Percentiles rank a stretch among this genome's conserved stretches.
Conservation (phyloP, 2,329 filamentous ascomycete species). For the Fusarium piperis region DNA sequence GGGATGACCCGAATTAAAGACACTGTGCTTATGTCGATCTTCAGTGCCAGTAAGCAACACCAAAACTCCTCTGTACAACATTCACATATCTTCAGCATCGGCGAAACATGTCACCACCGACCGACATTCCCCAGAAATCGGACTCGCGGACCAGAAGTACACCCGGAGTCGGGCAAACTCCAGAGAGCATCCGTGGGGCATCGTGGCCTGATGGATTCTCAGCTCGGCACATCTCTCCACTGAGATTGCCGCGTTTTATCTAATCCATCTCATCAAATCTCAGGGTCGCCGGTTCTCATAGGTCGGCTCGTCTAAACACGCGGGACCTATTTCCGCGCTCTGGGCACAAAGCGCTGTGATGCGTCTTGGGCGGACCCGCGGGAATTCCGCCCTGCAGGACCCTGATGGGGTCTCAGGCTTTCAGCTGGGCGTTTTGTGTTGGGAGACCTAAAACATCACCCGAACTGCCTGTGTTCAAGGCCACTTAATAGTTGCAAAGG, state of each 20-base stretch:
- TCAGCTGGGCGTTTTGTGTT: constrained; percentile 8
- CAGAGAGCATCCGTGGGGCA: not conserved
- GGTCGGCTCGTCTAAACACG: not conserved
- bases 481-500: not conserved
- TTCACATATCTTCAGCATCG: not conserved
- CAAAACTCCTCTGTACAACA: not conserved
- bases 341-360: not conserved
- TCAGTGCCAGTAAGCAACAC: not conserved
- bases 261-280: constrained; percentile 36
- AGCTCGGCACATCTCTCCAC: constrained; percentile 18
- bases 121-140: not conserved
- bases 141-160: constrained; percentile 18
- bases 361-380: not conserved
- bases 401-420: constrained; percentile 19
- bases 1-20: not conserved
- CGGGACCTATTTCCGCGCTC: constrained; percentile 6
- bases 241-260: constrained; percentile 15
- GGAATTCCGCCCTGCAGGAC: constrained; percentile 12
- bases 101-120: not conserved
- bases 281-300: not conserved
- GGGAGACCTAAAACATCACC: not conserved
- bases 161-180: constrained; percentile 39
- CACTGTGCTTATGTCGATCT: not conserved
- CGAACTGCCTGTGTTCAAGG: not conserved
- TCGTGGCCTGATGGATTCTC: not conserved